These are phyloP conservation scores for Fusarium begoniae DNA, from an alignment of 2,329 filamentous ascomycete genomes.

Conservation along the genomic window DNA sequence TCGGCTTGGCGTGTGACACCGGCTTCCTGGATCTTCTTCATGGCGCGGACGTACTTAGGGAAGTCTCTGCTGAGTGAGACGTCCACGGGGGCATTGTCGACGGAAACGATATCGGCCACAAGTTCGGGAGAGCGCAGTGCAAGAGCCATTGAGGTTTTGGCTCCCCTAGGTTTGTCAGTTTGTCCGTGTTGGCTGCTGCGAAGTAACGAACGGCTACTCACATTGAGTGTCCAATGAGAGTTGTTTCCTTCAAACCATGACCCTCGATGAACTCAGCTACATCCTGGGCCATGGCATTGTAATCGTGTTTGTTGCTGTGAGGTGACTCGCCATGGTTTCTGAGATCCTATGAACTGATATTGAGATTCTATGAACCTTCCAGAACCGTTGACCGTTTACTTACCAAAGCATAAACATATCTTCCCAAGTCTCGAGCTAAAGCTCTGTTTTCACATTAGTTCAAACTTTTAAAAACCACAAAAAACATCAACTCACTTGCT, in stretches of 20 bases:
- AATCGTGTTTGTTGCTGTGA: conserved; percentile 80
- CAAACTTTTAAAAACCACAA: not conserved
- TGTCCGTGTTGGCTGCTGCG: not conserved
- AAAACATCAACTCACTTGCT: conserved; percentile 76
- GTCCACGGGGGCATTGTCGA: conserved; percentile 93
- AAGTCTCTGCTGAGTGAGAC: conserved; percentile 79
- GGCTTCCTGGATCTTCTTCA: conserved; percentile 81
- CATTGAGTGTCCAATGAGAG: conserved; percentile 95
- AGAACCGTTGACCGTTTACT: conserved; percentile 40
- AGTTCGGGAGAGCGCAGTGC: conserved; percentile 75
- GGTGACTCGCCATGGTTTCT: conserved; percentile 94
- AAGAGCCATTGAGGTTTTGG: conserved; percentile 90
- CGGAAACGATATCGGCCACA: conserved; percentile 77
- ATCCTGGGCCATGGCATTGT: conserved; percentile 82
- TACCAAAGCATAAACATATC: conserved; percentile 84
- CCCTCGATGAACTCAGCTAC: conserved; percentile 80
- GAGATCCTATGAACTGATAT: conserved; percentile 69
- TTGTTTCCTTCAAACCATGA: conserved; percentile 74
- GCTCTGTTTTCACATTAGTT: conserved; percentile 60
- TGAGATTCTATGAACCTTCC: conserved; percentile 16
- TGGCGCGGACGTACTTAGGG: conserved; percentile 80
- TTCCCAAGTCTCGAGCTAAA: conserved; percentile 80
- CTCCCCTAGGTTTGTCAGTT: conserved; percentile 67
- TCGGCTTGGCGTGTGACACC: conserved; percentile 75
- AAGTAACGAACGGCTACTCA: conserved; percentile 49